Base-by-base conservation (phyloP, 345 rosid genomes). In the Abelmoschus esculentus region DNA sequence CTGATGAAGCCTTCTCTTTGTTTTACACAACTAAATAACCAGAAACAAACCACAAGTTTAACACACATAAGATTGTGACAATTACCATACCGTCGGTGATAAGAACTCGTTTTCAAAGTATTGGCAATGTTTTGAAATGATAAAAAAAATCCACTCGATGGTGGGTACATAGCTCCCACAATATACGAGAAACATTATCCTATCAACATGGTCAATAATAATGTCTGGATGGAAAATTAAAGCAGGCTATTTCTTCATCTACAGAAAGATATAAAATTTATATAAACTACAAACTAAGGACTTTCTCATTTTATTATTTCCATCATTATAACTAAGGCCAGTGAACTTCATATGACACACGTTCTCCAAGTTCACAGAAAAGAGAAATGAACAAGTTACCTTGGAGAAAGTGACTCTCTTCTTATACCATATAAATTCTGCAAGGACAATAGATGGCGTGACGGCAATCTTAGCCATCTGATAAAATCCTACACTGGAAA, bases 401-500 rank as follows among this genome's bases (percentile, higher is more conserved):
- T 90, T 91, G 56, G 80, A 62, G 79, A 88, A 83, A 70, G 93
- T 83, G 65, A 90, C 93, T 72, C 77, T 84, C 82, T 90, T 95
- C 63, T 70, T 58, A 46, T 78, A 95, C 83, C 90, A 87, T 70
- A 90, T 74, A 77, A 91, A 95, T 74, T 95, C 97, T 32, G 91
- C 90, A 32, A 91, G 80, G 76, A 95, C 96, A 73, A 95, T 90
- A n/a, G 99, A 91, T 9, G 99, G 99, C 0, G 96, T 95, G 44
- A 88, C 96, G 28, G 92, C 90, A 76, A 91, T 86, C 87, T 95
- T 91, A 17, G 93, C 90, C 96, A 95, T 95, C 84, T 88, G 98
- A 80, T 95, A 91, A 80, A 95, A 91, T 66, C 99, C 96, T 61
- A 95, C 93, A 73, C 98, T 95, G 77, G 1, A 69, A 56, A 70